Evolutionary conservation across 495 filamentous ascomycete species (phyloP), one percentile per base, ranked within the genome.

Genomic region (Penicillium malachiteum): DNA sequence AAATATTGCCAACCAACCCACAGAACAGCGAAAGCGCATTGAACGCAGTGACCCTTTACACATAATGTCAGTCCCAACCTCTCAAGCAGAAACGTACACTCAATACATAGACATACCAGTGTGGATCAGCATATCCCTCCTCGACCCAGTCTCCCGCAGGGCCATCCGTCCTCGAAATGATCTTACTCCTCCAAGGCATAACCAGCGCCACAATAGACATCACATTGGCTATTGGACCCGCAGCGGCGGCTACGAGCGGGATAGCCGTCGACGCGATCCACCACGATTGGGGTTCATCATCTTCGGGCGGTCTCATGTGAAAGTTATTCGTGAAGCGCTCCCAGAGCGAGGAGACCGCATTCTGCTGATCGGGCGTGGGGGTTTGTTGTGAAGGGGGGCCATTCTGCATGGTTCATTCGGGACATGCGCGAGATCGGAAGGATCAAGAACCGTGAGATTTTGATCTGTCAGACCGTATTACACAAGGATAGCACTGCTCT

Each of bases 191-290:
- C 88, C 88, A 92, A 4, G 78, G 78, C 32, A 82, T 80, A 0
- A 89, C 84, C 40, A 92, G 68, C 4, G 88, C 85, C 9, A 85
- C 86, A 34, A 92, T 87, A n/a, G 86, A 88, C 62, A 89, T 76
- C 17, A 91, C 81, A 66, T 91, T 90, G 10, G 88, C 88, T 13
- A 91, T 72, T 1, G 88, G 88, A 0, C 86, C 87, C 5, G 86
- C 78, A 1, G 87, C 85, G 5, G 88, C 88, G 0, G 87, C 87
- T 5, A 90, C 66, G 5, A 92, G 76, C 9, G 88, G 88, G 43
- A 91, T 88, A 11, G 84, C 87, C 4, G 86, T 92, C 0, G 85
- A 88, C 1, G 89, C 89, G 55, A 90, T 82, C 88, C 88, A 92
- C 88, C 88, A 92, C 41, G 81, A 74, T 57, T 79, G 74, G 7